A percentile compares a stretch with the other conserved stretches of the same genome.
Evolutionary conservation across 768 basidiomycete genomes (phyloP).

Genomic region (Russula sp.): DNA sequence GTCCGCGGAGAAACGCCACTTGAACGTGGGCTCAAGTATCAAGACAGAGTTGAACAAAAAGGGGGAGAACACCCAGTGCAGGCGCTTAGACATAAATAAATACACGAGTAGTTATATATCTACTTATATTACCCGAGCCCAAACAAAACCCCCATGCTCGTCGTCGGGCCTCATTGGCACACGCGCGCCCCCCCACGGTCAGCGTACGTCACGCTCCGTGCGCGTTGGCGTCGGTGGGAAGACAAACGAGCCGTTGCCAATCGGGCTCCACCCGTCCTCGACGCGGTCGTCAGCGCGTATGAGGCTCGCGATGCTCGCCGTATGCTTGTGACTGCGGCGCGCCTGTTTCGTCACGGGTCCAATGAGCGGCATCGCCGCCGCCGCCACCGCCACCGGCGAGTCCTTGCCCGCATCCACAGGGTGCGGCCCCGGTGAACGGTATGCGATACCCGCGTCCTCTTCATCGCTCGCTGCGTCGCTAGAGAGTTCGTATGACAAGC

Average conservation of each 20-base stretch:
- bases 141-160: too few relatives aligned
- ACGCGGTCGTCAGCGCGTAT: conserved; percentile 71
- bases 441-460: conserved; percentile 63
- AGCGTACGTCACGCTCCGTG: conserved; percentile 5
- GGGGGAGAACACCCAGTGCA: too few relatives aligned
- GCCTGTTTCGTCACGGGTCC: conserved; percentile 23
- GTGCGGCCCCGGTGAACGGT: conserved; percentile 49
- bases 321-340: conserved; percentile 60
- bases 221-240: conserved; percentile 39
- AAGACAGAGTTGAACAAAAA: too few relatives aligned
- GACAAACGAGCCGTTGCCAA: conserved; percentile 45
- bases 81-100: too few relatives aligned
- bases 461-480: conserved; percentile 53
- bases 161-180: too few relatives aligned
- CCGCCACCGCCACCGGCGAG: conserved; percentile 33
- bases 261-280: conserved; percentile 83
- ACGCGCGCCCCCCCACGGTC: neutral
- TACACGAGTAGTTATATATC: too few relatives aligned
- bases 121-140: too few relatives aligned
- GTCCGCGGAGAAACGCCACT: too few relatives aligned
- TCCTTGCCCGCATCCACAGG: neutral
- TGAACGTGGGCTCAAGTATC: too few relatives aligned
- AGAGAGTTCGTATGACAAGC: conserved; percentile 50
- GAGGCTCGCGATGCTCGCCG: conserved; percentile 78
- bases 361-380: conserved; percentile 35